phyloP scores from a whole-genome alignment of 768 basidiomycete genomes.

The Tulasnella sp. region DNA sequence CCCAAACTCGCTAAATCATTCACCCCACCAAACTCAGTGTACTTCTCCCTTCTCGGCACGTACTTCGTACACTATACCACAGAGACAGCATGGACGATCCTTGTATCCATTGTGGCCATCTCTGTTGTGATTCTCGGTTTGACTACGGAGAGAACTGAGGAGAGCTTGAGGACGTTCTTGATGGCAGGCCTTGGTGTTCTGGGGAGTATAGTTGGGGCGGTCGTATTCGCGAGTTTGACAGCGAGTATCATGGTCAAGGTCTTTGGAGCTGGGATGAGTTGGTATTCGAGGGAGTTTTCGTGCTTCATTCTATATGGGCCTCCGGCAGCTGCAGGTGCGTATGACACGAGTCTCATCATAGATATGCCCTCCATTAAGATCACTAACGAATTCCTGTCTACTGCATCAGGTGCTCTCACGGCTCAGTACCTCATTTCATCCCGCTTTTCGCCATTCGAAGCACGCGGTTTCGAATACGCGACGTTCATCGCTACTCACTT shows the following conservation, averaged over 20 bases:
- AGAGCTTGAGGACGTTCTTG: conserved; percentile 16
- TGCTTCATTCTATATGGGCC: conserved; percentile 64
- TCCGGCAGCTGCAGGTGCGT: conserved; percentile 57
- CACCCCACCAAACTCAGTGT: conserved; percentile 36
- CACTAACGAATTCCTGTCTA: no score
- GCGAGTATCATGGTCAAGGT: conserved; percentile 57
- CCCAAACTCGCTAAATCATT: conserved; percentile 41
- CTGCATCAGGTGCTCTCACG: conserved; percentile 47
- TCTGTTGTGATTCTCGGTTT: neutral
- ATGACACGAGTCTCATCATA: no score
- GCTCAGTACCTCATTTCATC: conserved; percentile 38
- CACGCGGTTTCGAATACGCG: conserved; percentile 44
- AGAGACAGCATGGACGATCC: conserved; percentile 25
- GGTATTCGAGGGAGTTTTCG: conserved; percentile 67
- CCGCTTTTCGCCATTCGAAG: conserved; percentile 37
- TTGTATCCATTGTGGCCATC: conserved; percentile 15
- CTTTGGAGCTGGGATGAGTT: conserved; percentile 65
- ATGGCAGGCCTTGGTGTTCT: conserved; percentile 41
- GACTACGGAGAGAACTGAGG: neutral
- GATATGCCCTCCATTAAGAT: neutral
- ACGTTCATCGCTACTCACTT: conserved; percentile 47
- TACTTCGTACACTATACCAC: conserved; percentile 43
- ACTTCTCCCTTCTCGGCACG: conserved; percentile 57
- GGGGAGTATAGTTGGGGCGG: conserved; percentile 43
- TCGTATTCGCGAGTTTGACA: conserved; percentile 56